phyloP scores from a whole-genome alignment of 2,329 filamentous ascomycete genomes.

The Aspergillus hiratsukae region DNA sequence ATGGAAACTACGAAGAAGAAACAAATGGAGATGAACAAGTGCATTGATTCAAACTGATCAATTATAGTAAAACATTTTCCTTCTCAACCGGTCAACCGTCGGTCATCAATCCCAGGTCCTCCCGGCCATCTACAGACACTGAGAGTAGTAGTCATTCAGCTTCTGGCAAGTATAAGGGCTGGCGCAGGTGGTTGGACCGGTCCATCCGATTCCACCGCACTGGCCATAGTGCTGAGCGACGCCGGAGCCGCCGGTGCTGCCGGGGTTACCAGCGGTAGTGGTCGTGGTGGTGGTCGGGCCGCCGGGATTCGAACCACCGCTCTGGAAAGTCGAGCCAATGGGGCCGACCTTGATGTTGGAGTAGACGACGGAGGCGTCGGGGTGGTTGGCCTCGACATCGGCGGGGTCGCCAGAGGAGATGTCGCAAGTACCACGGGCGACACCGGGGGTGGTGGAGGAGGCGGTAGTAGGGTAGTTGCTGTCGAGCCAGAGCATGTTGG shows the following conservation, averaged over 20 bases:
- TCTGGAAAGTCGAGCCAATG: slow-evolving; percentile 49
- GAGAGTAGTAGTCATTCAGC: slow-evolving; percentile 34
- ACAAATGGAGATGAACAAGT: too few relatives aligned
- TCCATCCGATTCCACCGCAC: slow-evolving; percentile 34
- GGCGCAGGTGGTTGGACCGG: slow-evolving; percentile 30
- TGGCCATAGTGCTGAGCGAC: slow-evolving; percentile 23
- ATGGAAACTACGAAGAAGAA: too few relatives aligned
- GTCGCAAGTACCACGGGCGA: slow-evolving; percentile 52
- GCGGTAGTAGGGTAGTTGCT: slow-evolving; percentile 54
- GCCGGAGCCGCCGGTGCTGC: slow-evolving; percentile 10
- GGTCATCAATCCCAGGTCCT: background rate
- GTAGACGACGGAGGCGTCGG: slow-evolving; percentile 52
- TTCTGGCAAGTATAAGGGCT: slow-evolving; percentile 31
- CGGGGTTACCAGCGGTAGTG: slow-evolving; percentile 1
- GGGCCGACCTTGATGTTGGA: slow-evolving; percentile 59
- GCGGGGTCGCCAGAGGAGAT: slow-evolving; percentile 50
- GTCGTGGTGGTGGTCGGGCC: slow-evolving; percentile 1
- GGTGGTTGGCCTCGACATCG: slow-evolving; percentile 45
- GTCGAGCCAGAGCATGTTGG: slow-evolving; percentile 73
- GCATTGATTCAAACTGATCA: background rate
- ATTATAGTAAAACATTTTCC: background rate
- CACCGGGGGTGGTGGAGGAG: slow-evolving; percentile 43
- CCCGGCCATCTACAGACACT: slow-evolving; percentile 28
- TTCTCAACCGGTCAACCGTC: background rate
- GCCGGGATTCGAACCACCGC: slow-evolving; percentile 4